Conservation (phyloP, 345 rosid species). For the Populus pruinosa region DNA sequence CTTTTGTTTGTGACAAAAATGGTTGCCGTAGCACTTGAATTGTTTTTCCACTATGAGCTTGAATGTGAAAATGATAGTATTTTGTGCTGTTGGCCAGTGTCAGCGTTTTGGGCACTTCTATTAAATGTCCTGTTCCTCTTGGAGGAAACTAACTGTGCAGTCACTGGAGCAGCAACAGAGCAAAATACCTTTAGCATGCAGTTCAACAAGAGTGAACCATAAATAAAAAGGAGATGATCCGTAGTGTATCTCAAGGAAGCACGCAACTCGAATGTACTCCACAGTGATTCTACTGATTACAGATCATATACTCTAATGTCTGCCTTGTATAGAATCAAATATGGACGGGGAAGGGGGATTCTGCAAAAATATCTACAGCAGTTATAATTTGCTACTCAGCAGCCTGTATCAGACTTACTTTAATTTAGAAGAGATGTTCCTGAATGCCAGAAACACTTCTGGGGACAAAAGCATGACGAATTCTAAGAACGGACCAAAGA, state of each 20-base stretch:
- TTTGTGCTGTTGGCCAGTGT: no score
- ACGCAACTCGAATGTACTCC: background rate
- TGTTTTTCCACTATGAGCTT: background rate
- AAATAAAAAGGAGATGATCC: no score
- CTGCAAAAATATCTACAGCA: background rate
- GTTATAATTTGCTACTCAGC: background rate
- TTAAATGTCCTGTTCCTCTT: no score
- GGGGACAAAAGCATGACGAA: conserved; percentile 63
- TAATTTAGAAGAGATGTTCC: conserved; percentile 44
- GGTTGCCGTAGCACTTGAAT: background rate
- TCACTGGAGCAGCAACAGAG: no score
- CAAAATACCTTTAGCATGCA: no score
- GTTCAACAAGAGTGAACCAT: no score
- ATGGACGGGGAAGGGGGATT: background rate
- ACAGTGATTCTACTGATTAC: background rate
- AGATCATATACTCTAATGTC: background rate
- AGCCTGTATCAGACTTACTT: background rate
- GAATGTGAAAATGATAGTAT: no score
- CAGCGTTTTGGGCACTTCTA: no score
- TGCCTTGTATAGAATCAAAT: background rate
- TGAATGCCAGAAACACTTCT: conserved; percentile 52
- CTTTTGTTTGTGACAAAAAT: background rate
- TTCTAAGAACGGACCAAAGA: conserved; percentile 76
- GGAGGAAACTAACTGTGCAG: no score
- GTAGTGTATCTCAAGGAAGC: background rate